These are phyloP conservation scores for Ambrosiella xylebori DNA, from an alignment of 2,329 filamentous ascomycete genomes.

Conservation along the genomic window DNA sequence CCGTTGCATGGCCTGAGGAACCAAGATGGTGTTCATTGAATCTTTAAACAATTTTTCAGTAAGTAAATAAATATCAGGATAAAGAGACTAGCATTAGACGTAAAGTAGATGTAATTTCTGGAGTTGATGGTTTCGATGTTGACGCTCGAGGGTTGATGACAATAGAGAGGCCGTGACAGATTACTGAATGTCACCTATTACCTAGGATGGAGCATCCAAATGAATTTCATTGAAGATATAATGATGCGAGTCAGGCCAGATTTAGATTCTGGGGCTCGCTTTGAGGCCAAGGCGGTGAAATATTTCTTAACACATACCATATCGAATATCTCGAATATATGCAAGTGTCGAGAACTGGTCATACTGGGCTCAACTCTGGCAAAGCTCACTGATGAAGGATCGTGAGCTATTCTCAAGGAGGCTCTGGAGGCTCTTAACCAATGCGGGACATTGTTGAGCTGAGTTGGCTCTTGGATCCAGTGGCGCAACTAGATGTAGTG, in stretches of 20 bases:
- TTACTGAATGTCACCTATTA: constrained; percentile 3
- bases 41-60: background rate
- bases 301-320: background rate
- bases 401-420: background rate
- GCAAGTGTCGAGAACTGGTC: no score
- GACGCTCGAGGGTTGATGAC: background rate
- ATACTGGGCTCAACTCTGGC: background rate
- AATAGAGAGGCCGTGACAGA: background rate
- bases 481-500: background rate
- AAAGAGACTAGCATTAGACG: background rate
- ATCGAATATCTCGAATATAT: no score
- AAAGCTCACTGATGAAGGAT: background rate
- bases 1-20: background rate
- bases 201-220: background rate
- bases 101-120: background rate
- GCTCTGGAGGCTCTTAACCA: background rate
- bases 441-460: background rate
- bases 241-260: no score
- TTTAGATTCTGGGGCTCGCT: no score
- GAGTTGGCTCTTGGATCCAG: background rate
- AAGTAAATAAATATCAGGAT: background rate
- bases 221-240: no score
- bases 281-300: no score
- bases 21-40: background rate
- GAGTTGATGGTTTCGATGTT: background rate